Evolutionary conservation across 192 early-diverging fungal genomes (phyloP).

Genomic region (Pecoramyces ruminantium): DNA sequence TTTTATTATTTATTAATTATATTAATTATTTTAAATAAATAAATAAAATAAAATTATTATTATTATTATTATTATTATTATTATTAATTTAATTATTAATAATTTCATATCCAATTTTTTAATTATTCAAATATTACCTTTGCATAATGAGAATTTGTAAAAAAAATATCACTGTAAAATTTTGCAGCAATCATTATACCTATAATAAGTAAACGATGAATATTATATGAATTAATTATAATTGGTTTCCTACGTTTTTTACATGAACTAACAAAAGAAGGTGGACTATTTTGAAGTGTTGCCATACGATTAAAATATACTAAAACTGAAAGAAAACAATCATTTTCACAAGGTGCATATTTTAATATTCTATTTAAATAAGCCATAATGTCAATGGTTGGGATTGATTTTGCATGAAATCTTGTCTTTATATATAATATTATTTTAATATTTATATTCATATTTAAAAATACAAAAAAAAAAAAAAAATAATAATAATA

Average conservation of each 20-base stretch:
- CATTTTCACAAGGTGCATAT: conserved; percentile 84
- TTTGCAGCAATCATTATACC: conserved; percentile 81
- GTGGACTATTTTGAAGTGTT: conserved; percentile 9
- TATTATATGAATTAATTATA: conserved; percentile 46
- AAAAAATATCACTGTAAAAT: conserved; percentile 86
- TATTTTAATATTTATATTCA: too few relatives aligned
- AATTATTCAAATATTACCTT: conserved; percentile 11
- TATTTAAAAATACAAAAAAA: too few relatives aligned
- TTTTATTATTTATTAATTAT: too few relatives aligned
- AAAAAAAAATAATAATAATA: too few relatives aligned
- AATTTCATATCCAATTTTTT: too few relatives aligned
- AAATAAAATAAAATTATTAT: too few relatives aligned
- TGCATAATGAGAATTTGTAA: conserved; percentile 79
- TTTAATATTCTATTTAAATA: conserved; percentile 78
- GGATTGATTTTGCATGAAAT: conserved; percentile 81
- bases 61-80: too few relatives aligned
- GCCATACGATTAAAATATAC: conserved; percentile 81
- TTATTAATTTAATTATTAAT: too few relatives aligned
- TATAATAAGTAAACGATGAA: conserved; percentile 74
- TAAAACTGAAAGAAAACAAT: conserved; percentile 71
- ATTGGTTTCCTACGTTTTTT: conserved; percentile 16
- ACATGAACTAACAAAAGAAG: conserved; percentile 14
- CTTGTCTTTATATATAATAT: conserved; percentile 24
- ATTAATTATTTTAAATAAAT: too few relatives aligned
- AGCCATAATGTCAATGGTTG: conserved; percentile 70